Conservation (phyloP, 2,329 filamentous ascomycete species). For the Neobulgaria alba region DNA sequence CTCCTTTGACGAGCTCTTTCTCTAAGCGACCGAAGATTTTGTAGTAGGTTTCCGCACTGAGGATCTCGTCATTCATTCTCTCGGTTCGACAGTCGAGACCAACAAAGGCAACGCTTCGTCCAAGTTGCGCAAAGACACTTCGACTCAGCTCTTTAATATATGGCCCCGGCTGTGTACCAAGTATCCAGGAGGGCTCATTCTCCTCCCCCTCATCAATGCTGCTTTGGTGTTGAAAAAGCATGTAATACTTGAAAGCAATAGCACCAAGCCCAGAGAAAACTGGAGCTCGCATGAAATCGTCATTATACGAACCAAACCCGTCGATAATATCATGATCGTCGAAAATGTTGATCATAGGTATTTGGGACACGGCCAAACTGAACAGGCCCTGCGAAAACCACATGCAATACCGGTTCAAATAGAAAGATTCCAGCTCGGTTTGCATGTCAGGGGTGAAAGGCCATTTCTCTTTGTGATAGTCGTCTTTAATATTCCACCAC, state of each 20-base stretch:
- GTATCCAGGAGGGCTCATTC: slow-evolving; percentile 83
- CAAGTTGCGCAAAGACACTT: slow-evolving; percentile 78
- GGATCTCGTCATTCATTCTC: slow-evolving; percentile 70
- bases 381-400: slow-evolving; percentile 98
- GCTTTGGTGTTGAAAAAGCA: slow-evolving; percentile 97
- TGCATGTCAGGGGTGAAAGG: slow-evolving; percentile 78
- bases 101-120: slow-evolving; percentile 69
- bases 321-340: slow-evolving; percentile 92
- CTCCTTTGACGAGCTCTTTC: slow-evolving; percentile 70
- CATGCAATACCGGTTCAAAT: slow-evolving; percentile 77
- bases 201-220: slow-evolving; percentile 69
- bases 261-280: slow-evolving; percentile 86
- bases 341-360: slow-evolving; percentile 97
- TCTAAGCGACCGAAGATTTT: slow-evolving; percentile 80
- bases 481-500: slow-evolving; percentile 77
- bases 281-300: slow-evolving; percentile 83
- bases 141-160: slow-evolving; percentile 84
- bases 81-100: slow-evolving; percentile 90
- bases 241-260: slow-evolving; percentile 96
- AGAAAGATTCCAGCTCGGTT: slow-evolving; percentile 80
- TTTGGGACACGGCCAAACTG: slow-evolving; percentile 84
- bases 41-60: slow-evolving; percentile 71
- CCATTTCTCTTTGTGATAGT: slow-evolving; percentile 67
- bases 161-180: slow-evolving; percentile 72
- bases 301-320: slow-evolving; percentile 87